phyloP scores from a whole-genome alignment of 805 yeast species.

The Teunomyces atbi region DNA sequence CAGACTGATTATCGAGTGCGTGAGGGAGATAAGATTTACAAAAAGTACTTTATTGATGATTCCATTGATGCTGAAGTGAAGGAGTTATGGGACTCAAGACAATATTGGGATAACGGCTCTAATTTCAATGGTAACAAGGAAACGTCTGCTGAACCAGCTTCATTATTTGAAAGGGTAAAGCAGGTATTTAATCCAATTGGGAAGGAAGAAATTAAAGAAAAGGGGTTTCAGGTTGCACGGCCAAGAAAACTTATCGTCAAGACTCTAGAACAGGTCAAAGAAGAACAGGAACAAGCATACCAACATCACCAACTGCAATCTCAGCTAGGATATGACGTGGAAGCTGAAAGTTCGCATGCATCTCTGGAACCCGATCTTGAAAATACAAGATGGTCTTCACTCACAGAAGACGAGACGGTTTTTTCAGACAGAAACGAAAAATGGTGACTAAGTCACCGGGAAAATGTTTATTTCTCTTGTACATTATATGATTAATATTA shows the following conservation, averaged over 20 bases:
- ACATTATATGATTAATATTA: constrained; percentile 2
- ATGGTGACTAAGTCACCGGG: neutral
- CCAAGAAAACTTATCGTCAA: constrained; percentile 34
- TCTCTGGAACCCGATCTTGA: neutral
- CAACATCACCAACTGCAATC: neutral
- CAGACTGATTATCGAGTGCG: constrained; percentile 54
- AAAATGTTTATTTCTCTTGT: neutral
- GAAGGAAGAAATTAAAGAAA: constrained; percentile 1
- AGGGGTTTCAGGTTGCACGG: constrained; percentile 35
- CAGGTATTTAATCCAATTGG: neutral
- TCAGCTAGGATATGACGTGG: neutral
- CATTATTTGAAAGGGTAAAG: neutral
- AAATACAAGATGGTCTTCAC: neutral
- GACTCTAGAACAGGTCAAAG: constrained; percentile 6
- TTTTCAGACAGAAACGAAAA: constrained; percentile 1
- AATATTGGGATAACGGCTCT: constrained; percentile 10
- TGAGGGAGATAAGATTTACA: constrained; percentile 56
- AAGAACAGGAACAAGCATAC: neutral
- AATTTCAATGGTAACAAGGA: neutral
- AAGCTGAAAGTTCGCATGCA: neutral
- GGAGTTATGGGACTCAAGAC: constrained; percentile 51
- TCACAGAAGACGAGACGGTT: neutral
- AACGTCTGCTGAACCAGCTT: neutral
- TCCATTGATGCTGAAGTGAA: constrained; percentile 52
- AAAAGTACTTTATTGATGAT: constrained; percentile 36